These are phyloP conservation scores for Theileria sp. DNA, from an alignment of 169 alveolate species.

Conservation along the genomic window DNA sequence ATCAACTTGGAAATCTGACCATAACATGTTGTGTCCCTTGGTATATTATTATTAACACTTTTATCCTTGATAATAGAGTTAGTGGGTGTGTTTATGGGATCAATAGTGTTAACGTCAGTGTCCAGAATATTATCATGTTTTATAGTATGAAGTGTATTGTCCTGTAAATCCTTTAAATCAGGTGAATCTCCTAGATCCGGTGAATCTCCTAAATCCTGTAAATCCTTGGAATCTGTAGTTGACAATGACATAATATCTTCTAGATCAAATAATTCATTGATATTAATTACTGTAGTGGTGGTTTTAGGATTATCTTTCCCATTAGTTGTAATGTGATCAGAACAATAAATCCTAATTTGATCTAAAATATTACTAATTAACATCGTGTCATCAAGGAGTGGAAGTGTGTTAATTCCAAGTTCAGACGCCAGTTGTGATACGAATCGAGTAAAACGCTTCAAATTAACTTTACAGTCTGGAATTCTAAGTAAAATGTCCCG, in stretches of 20 bases:
- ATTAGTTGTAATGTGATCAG: neutral
- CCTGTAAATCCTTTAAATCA: neutral
- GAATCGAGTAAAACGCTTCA: slow-evolving; percentile 20
- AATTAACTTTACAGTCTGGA: neutral
- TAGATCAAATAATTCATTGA: slow-evolving; percentile 1
- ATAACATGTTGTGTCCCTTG: neutral
- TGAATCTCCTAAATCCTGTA: too few species aligned
- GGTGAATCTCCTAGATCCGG: too few species aligned
- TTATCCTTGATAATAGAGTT: neutral
- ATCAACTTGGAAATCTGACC: neutral
- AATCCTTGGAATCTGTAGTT: neutral
- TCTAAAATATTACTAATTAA: slow-evolving; percentile 47
- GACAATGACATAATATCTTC: neutral
- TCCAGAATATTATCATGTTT: neutral
- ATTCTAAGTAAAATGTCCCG: slow-evolving; percentile 28
- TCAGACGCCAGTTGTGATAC: slow-evolving; percentile 34
- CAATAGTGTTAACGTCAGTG: neutral
- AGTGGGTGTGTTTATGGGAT: neutral
- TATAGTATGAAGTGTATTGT: neutral
- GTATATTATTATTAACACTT: neutral
- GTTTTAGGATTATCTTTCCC: slow-evolving; percentile 5
- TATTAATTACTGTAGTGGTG: slow-evolving; percentile 16
- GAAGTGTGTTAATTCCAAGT: slow-evolving; percentile 11
- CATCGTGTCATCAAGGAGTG: slow-evolving; percentile 14
- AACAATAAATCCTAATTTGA: slow-evolving; percentile 13